These are phyloP conservation scores for Echium plantagineum DNA, from an alignment of 257 asterid genomes.

Conservation along the genomic window DNA sequence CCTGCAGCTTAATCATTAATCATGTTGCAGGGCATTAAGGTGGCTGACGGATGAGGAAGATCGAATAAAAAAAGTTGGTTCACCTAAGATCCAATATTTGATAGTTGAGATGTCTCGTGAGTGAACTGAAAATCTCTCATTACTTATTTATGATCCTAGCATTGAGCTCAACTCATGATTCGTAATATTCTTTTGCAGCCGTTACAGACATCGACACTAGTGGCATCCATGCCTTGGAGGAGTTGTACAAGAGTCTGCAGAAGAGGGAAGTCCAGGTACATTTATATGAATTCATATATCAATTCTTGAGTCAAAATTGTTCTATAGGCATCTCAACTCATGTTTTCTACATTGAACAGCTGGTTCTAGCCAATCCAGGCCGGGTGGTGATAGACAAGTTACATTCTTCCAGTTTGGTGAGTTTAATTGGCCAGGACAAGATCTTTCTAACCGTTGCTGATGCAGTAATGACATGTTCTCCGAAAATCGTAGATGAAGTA, in stretches of 20 bases:
- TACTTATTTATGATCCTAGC: neutral
- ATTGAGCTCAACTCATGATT: neutral
- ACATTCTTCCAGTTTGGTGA: conserved; percentile 38
- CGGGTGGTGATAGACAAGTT: conserved; percentile 76
- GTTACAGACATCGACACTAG: conserved; percentile 93
- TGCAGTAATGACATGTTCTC: conserved; percentile 61
- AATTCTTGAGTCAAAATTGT: neutral
- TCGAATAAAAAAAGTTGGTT: conserved; percentile 27
- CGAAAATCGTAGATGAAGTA: conserved; percentile 47
- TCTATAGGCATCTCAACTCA: conserved; percentile 3
- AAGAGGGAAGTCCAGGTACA: conserved; percentile 72
- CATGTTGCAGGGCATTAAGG: conserved; percentile 47
- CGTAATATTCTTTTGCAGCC: conserved; percentile 25
- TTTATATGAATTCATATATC: neutral
- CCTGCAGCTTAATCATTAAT: neutral
- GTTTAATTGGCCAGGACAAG: conserved; percentile 56
- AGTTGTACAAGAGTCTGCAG: conserved; percentile 51
- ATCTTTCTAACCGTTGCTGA: conserved; percentile 81
- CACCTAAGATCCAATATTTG: conserved; percentile 34
- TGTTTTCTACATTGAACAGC: conserved; percentile 26
- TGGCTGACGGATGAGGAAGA: conserved; percentile 75
- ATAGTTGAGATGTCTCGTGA: conserved; percentile 56
- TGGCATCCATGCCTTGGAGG: conserved; percentile 86
- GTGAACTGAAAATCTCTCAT: conserved; percentile 1
- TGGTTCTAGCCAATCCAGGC: conserved; percentile 76